Conservation (phyloP, 148 eudicot genomes). For the Arbutus unedo region DNA sequence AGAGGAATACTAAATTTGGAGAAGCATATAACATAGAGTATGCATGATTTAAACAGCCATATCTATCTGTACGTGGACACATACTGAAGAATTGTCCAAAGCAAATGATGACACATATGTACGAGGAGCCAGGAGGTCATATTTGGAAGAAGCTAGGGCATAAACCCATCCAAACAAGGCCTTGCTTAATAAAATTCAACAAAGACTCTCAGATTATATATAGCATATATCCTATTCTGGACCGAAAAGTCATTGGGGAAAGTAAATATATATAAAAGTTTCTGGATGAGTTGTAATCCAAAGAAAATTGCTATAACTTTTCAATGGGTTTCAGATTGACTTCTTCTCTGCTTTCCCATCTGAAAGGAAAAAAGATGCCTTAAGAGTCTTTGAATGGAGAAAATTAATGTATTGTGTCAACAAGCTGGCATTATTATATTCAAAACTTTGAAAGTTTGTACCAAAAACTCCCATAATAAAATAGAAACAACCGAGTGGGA, state of each 20-base stretch:
- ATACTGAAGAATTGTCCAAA: neutral
- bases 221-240: neutral
- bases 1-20: neutral
- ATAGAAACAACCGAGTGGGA: no score
- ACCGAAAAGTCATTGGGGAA: neutral
- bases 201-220: neutral
- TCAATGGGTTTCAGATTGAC: neutral
- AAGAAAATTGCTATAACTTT: neutral
- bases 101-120: neutral
- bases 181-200: neutral
- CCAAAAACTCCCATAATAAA: neutral
- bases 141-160: neutral
- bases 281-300: neutral
- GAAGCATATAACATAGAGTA: neutral
- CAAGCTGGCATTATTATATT: no score
- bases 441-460: neutral
- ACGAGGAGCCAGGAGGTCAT: neutral
- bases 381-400: neutral
- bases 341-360: neutral
- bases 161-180: neutral
- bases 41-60: neutral
- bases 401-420: neutral
- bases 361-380: neutral
- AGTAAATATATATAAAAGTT: neutral
- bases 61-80: neutral